A percentile compares a stretch with the other conserved stretches of the same genome.
These are phyloP conservation scores for Xerophyta viscosa DNA, from an alignment of 106 monocot genomes.

Conservation along the genomic window DNA sequence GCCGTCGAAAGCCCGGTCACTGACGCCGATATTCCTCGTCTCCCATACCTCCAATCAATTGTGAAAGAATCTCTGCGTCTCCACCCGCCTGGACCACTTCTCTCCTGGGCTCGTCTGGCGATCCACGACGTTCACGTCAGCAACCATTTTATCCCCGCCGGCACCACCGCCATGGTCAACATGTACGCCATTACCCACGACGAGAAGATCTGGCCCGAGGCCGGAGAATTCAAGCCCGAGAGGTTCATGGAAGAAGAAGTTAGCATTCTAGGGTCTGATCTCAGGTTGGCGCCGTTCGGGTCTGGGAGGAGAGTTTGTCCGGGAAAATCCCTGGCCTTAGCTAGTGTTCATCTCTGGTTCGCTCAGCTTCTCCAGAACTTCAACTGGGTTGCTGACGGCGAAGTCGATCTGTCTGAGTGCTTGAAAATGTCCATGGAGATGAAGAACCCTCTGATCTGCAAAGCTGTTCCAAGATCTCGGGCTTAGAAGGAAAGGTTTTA, in stretches of 20 bases:
- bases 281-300: constrained; percentile 40
- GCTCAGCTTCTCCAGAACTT: constrained; percentile 36
- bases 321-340: constrained; percentile 29
- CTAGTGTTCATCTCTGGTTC: constrained; percentile 33
- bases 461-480: constrained; percentile 19
- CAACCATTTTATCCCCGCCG: constrained; percentile 11
- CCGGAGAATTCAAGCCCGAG: constrained; percentile 26
- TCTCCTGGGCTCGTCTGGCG: constrained; percentile 43
- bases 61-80: constrained; percentile 28
- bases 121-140: constrained; percentile 24
- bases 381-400: constrained; percentile 7
- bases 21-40: constrained; percentile 17
- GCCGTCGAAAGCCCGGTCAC: constrained; percentile 10
- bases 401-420: constrained; percentile 24
- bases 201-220: constrained; percentile 19
- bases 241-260: constrained; percentile 26
- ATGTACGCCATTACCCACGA: constrained; percentile 44
- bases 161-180: constrained; percentile 46
- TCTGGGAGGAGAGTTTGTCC: constrained; percentile 40
- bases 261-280: constrained; percentile 34
- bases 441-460: constrained; percentile 30
- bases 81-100: constrained; percentile 45
- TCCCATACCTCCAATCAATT: constrained; percentile 25
- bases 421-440: constrained; percentile 46
- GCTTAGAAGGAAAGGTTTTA: too few species aligned